These are phyloP conservation scores for Penicillium angulare DNA, from an alignment of 495 filamentous ascomycete species.

Conservation along the genomic window DNA sequence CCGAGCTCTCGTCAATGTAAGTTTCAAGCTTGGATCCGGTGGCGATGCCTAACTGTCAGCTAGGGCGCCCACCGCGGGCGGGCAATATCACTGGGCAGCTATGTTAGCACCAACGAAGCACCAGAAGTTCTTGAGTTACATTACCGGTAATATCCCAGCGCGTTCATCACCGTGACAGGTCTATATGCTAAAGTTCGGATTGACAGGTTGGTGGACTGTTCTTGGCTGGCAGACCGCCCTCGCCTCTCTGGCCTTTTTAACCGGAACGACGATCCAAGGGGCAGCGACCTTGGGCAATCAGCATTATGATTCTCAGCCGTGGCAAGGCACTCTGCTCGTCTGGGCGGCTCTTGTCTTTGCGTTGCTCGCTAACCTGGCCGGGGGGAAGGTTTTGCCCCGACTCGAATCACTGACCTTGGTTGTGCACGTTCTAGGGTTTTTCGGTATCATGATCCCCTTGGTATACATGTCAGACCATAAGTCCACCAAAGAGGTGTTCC, in stretches of 20 bases:
- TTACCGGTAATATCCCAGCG: constrained; percentile 36
- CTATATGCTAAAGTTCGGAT: background rate
- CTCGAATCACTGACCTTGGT: constrained; percentile 47
- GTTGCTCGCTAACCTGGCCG: constrained; percentile 39
- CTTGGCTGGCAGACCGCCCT: background rate
- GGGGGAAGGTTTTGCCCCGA: constrained; percentile 38
- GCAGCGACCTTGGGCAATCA: background rate
- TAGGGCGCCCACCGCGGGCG: constrained; percentile 49
- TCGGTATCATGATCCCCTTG: constrained; percentile 52
- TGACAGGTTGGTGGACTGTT: background rate
- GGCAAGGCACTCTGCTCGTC: constrained; percentile 44
- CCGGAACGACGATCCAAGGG: background rate
- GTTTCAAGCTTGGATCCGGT: background rate
- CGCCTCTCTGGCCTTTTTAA: background rate
- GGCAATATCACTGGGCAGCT: constrained; percentile 55
- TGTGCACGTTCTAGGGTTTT: constrained; percentile 50
- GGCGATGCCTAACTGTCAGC: background rate
- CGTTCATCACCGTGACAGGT: background rate
- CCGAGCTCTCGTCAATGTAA: constrained; percentile 44
- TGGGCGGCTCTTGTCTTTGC: constrained; percentile 40
- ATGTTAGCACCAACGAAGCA: constrained; percentile 41
- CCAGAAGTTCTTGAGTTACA: constrained; percentile 45
- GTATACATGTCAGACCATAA: constrained; percentile 44
- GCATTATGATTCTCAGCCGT: constrained; percentile 33
- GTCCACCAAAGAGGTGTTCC: constrained; percentile 41